Evolutionary conservation across 2,329 filamentous ascomycete species (phyloP).

Genomic region (Aotearoamyces nothofagi): DNA sequence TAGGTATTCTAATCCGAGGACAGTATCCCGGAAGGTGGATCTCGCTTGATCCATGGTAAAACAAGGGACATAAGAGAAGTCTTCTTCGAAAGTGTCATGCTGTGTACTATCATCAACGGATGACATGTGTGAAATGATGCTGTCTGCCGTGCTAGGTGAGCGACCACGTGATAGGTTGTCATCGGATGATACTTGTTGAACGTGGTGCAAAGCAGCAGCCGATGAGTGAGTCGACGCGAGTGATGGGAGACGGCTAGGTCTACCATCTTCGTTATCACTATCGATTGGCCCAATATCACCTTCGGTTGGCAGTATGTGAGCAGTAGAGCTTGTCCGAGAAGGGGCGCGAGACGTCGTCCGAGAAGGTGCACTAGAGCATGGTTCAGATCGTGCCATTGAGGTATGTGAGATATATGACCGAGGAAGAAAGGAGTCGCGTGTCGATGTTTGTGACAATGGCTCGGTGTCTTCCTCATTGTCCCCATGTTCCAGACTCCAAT

Average conservation of each 20-base stretch:
- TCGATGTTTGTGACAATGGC: slow-evolving; percentile 12
- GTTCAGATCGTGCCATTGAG: slow-evolving; percentile 13
- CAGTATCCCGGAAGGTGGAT: slow-evolving; percentile 78
- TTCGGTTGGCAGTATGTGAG: slow-evolving; percentile 19
- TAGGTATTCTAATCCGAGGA: slow-evolving; percentile 85
- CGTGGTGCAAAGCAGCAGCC: slow-evolving; percentile 51
- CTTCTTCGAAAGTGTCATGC: slow-evolving; percentile 62
- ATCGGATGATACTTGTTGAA: slow-evolving; percentile 56
- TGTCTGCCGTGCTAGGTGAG: slow-evolving; percentile 70
- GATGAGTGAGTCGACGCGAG: slow-evolving; percentile 29
- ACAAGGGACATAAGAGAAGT: slow-evolving; percentile 85
- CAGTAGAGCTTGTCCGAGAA: slow-evolving; percentile 15
- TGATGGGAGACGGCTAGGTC: slow-evolving; percentile 35
- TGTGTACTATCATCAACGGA: slow-evolving; percentile 42
- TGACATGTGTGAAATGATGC: slow-evolving; percentile 56
- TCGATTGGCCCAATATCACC: slow-evolving; percentile 20
- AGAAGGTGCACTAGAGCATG: slow-evolving; percentile 14
- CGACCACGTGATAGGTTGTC: slow-evolving; percentile 45
- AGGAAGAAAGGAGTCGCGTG: slow-evolving; percentile 12
- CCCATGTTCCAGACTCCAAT: slow-evolving; percentile 73
- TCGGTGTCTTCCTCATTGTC: slow-evolving; percentile 24
- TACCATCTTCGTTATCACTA: slow-evolving; percentile 37
- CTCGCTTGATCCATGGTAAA: slow-evolving; percentile 76
- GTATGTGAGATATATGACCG: slow-evolving; percentile 9
- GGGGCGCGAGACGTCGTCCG: slow-evolving; percentile 14